Base-by-base conservation (phyloP, 2,329 filamentous ascomycete species). In the Curvularia eragrostidis region DNA sequence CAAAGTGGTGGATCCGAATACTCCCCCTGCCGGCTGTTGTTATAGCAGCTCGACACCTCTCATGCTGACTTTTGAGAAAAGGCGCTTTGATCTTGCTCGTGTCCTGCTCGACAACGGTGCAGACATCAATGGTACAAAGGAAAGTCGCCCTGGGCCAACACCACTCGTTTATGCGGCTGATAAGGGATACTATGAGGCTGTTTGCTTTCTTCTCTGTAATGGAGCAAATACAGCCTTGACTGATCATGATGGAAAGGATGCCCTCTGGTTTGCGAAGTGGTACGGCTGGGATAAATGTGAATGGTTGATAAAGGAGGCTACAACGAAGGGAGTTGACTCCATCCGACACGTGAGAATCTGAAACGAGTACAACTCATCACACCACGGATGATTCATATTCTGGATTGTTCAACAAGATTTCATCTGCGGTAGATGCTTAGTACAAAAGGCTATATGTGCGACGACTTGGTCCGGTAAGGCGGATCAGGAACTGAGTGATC, bases 41-140 rank as follows among this genome's bases (percentile, higher is more conserved):
- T 39, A 19, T 30, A 28, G 5, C 15, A 15, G 13, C 8, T 18
- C 9, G 3, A 47, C 53, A 19, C 48, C 53, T 26, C 48, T 56
- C 13, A 26, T 26, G 19, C 6, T 56, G 5, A 41, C 32, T 2
- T 7, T 51, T 23, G 9, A 12, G 1, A 7, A 47, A 6, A 34
- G 39, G 18, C 53, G 48, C 12, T 47, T 47, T 34, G 53, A 51
- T 24, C 41, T 51, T 30, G 48, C 48, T n/a, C 41, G 13, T 5
- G 41, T 56, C 13, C 36, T 56, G 12, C 4, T 56, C 3, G 30
- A 51, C 9, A 21, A 51, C 3, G 53, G 48, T 8, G 48, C 53
- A 4, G 21, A 47, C 1, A 24, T 56, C 6, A 42, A 56, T 19
- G 48, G 24, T 8, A 36, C 28, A n/a, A 9, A 41, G 3, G 24